Base-by-base conservation (phyloP, 257 asterid genomes). In the Ilex aquifolium region DNA sequence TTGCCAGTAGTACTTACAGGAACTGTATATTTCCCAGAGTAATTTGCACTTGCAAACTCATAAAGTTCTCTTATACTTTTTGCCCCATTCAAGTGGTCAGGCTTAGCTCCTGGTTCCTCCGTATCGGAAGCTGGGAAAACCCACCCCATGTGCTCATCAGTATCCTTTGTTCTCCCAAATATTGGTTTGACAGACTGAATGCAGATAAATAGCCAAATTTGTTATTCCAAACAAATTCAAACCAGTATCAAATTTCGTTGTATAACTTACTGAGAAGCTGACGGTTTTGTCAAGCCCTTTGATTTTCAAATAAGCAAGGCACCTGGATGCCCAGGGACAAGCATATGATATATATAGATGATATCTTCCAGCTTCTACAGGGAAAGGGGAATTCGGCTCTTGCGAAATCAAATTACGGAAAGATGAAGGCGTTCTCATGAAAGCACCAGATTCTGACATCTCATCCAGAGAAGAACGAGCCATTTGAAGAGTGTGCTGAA, bases 241-340 rank as follows among this genome's bases (percentile, higher is more conserved):
- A 31, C 32, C 21, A 17, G 9, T 2, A 11, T 4, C 21, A 9
- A 13, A 48, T 9, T 50, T 44, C 17, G 4, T 16, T 42, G 27
- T 6, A 32, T 11, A 36, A 14, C 88, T 68, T 75, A 92, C 99
- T 8, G 88, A 71, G 80, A 82, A 92, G 76, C 77, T 76, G 80
- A 92, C 82, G 58, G 83, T 80, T 65, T 79, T 80, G 66, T 83
- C 88, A 15, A 89, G 95, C 39, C 98, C 98, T 76, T 92, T 92
- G 75, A 92, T 83, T 79, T 83, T 82, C 44, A 89, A 79, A 84
- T 76, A 89, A 7, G 87, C 86, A 62, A 89, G 86, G 79, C 98
- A 92, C 79, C 99, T 82, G 39, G 93, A 85, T 44, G 99, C 99
- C 97, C 96, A 92, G 0, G 99, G 99, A 66, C 99, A 92, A 44